Evolutionary conservation across 306 rosid species (phyloP).

Genomic region (Neltuma alba): DNA sequence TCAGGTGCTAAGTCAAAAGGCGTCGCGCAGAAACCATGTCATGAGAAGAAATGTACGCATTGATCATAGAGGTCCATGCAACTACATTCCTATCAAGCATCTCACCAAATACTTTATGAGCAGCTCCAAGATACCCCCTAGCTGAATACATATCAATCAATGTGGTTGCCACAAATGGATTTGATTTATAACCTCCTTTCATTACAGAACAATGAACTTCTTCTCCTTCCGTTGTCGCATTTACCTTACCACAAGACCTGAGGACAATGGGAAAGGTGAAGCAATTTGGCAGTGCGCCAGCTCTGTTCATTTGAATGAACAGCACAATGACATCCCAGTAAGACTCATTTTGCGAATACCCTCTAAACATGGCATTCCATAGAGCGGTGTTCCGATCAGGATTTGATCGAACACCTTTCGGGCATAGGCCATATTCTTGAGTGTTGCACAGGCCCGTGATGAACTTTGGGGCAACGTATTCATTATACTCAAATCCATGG

Average conservation of each 20-base stretch:
- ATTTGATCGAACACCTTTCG: conserved; percentile 59
- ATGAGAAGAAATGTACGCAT: conserved; percentile 49
- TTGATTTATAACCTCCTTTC: conserved; percentile 59
- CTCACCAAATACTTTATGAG: conserved; percentile 68
- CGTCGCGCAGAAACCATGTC: conserved; percentile 58
- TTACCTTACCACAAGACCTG: conserved; percentile 54
- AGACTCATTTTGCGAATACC: conserved; percentile 42
- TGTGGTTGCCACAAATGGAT: conserved; percentile 56
- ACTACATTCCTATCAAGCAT: conserved; percentile 70
- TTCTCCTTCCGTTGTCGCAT: conserved; percentile 60
- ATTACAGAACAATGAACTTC: conserved; percentile 58
- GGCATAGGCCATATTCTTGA: conserved; percentile 50
- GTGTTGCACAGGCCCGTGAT: conserved; percentile 44
- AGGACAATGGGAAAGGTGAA: conserved; percentile 70
- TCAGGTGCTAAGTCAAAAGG: conserved; percentile 63
- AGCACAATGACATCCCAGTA: conserved; percentile 49
- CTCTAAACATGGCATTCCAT: conserved; percentile 72
- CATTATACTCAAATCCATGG: conserved; percentile 55
- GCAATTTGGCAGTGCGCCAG: conserved; percentile 51
- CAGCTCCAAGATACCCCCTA: conserved; percentile 47
- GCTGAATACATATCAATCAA: conserved; percentile 67
- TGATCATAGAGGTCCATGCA: conserved; percentile 75
- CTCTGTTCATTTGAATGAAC: conserved; percentile 52
- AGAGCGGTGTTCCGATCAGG: conserved; percentile 54
- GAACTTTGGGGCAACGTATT: conserved; percentile 53